These are phyloP conservation scores for Ophiostoma ulmi DNA, from an alignment of 2,329 filamentous ascomycete genomes.

Conservation along the genomic window DNA sequence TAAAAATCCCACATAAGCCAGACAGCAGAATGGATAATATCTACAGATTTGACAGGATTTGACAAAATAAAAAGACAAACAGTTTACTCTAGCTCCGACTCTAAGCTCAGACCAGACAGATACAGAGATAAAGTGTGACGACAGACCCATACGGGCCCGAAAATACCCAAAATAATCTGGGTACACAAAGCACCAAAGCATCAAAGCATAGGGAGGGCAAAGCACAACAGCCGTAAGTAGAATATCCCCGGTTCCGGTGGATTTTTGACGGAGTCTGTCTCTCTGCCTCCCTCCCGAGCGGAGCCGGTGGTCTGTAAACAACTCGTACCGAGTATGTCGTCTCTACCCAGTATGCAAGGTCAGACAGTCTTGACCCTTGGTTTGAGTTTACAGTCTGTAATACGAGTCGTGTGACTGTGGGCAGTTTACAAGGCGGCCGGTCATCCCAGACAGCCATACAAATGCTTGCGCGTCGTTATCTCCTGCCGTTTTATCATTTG, in stretches of 20 bases:
- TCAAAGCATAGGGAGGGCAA: not conserved
- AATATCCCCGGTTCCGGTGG: not conserved
- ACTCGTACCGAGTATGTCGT: not conserved
- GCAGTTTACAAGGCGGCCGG: not conserved
- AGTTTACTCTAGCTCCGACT: not conserved
- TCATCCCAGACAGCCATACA: not conserved
- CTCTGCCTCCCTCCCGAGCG: not conserved
- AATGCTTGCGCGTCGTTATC: not conserved
- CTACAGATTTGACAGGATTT: not conserved
- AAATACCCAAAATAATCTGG: not conserved
- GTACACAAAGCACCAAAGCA: not conserved
- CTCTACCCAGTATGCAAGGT: not conserved
- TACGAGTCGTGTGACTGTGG: not conserved
- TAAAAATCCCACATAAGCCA: not conserved
- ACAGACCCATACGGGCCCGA: conserved; percentile 5
- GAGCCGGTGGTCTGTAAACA: not conserved
- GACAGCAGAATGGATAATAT: not conserved
- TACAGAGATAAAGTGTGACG: not conserved
- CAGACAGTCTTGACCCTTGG: not conserved
- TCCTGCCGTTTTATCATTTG: not conserved
- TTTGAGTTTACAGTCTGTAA: not conserved
- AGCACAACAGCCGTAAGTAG: not conserved
- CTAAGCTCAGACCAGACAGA: not conserved
- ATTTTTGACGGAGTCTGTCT: not conserved
- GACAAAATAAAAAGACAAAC: not conserved